Evolutionary conservation across 2,329 filamentous ascomycete genomes (phyloP), one percentile per base, ranked within the genome.

Genomic region (Phaeosphaeria sp.): DNA sequence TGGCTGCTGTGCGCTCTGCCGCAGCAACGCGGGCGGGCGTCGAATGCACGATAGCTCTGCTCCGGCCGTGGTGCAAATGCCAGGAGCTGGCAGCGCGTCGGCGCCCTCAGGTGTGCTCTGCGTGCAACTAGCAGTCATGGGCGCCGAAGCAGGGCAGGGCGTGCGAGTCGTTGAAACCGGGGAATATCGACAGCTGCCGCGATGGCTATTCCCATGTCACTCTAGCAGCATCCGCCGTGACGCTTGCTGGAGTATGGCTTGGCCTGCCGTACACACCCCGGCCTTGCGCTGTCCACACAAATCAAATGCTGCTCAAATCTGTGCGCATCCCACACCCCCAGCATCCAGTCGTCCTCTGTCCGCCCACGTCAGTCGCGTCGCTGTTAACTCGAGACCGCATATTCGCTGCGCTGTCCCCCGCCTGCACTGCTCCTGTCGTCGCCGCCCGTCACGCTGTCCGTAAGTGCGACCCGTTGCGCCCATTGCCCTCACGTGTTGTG

Each of bases 401-500:
- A 56, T 40, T 58, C 45, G 58, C 64, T 64, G 58, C 60, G 60
- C 56, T 62, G 63, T 61, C 54, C 52, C 53, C 59, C 55, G 40
- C 11, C 30, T 36, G 30, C 11, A 56, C 45, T 47, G 50, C 47
- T 22, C 48, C 49, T 53, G 40, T 45, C 24, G 21, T 45, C 43
- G 51, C 53, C 47, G 45, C 47, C 50, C 55, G 39, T 42, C 51
- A 45, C 54, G 33, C 48, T 59, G 56, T 51, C 51, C 59, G 60
- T 63, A 53, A 60, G 64, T 66, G 51, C 53, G 51, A 66, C 67
- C 64, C 58, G 61, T 67, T 64, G 55, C 40, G 55, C 64, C 61
- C 57, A 47, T n/a, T 36, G 46, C 61, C 33, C 67, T 75, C 73
- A 76, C 73, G 73, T 75, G 72, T 66, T 51, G n/a, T n/a, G n/a